A percentile compares a stretch with the other conserved stretches of the same genome.
phyloP scores from a whole-genome alignment of 1,284 basidiomycete species.

The Hemileia vastatrix region DNA sequence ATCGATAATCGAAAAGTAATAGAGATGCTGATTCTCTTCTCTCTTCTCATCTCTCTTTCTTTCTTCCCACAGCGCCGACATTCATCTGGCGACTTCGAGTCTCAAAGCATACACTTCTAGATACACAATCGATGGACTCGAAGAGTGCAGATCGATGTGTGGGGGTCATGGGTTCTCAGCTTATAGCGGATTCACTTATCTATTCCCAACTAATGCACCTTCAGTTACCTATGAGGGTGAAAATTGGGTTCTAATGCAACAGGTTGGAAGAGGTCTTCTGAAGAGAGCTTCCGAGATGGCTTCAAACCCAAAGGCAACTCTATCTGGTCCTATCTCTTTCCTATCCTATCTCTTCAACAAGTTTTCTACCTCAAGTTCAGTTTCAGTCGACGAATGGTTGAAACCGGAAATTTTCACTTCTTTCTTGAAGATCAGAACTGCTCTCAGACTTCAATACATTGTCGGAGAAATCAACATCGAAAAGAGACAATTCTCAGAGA shows the following conservation, averaged over 20 bases:
- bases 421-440: no score
- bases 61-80: no score
- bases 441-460: slow-evolving; percentile 32
- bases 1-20: slow-evolving; percentile 37
- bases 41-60: no score
- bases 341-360: no score
- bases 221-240: slow-evolving; percentile 29
- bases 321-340: no score
- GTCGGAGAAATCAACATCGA: slow-evolving; percentile 30
- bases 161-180: slow-evolving; percentile 68
- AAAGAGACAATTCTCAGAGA: slow-evolving; percentile 32
- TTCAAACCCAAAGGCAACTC: no score
- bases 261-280: no score
- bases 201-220: slow-evolving; percentile 25
- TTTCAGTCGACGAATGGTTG: no score
- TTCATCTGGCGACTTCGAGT: slow-evolving; percentile 62
- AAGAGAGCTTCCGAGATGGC: no score
- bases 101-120: slow-evolving; percentile 59
- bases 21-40: slow-evolving; percentile 45
- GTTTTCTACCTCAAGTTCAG: no score
- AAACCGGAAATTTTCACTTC: no score
- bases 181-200: slow-evolving; percentile 52
- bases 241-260: no score
- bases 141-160: slow-evolving; percentile 60
- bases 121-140: slow-evolving; percentile 54